Conservation (phyloP, 371 early-diverging fungal genomes). For the Mucor lusitanicus region DNA sequence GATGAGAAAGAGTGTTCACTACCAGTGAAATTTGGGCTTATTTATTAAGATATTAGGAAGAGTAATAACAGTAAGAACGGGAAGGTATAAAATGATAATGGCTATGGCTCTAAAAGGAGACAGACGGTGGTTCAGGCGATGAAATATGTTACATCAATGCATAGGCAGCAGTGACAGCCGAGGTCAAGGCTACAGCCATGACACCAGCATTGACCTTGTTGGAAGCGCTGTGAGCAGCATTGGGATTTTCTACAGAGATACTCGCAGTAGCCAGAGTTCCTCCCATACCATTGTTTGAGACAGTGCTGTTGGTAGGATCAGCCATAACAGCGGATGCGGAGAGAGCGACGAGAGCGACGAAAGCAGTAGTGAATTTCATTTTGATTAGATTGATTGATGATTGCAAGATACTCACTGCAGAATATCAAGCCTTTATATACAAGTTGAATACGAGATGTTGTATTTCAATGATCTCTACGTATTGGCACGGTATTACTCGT, state of each 20-base stretch:
- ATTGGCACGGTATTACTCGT: not conserved
- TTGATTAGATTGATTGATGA: not conserved
- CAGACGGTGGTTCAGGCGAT: too few species aligned
- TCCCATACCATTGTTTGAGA: slow-evolving; percentile 6
- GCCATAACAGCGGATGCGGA: not conserved
- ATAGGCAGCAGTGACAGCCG: slow-evolving; percentile 1
- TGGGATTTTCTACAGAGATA: slow-evolving; percentile 8
- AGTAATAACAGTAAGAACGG: too few species aligned
- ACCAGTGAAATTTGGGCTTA: too few species aligned
- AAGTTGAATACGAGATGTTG: not conserved
- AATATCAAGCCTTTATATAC: not conserved
- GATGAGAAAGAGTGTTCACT: too few species aligned
- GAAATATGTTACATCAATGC: not conserved
- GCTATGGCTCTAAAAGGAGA: too few species aligned
- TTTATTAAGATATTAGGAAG: too few species aligned
- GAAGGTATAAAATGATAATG: too few species aligned
- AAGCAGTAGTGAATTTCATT: not conserved
- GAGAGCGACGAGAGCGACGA: not conserved
- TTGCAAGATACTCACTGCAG: not conserved
- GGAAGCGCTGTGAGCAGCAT: not conserved
- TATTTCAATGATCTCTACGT: not conserved
- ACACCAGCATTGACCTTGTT: not conserved
- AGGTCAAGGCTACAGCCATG: slow-evolving; percentile 3
- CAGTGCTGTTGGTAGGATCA: not conserved
- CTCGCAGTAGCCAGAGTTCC: slow-evolving; percentile 14